Conservation (phyloP, 768 basidiomycete genomes). For the Leccinum disarticulatum region DNA sequence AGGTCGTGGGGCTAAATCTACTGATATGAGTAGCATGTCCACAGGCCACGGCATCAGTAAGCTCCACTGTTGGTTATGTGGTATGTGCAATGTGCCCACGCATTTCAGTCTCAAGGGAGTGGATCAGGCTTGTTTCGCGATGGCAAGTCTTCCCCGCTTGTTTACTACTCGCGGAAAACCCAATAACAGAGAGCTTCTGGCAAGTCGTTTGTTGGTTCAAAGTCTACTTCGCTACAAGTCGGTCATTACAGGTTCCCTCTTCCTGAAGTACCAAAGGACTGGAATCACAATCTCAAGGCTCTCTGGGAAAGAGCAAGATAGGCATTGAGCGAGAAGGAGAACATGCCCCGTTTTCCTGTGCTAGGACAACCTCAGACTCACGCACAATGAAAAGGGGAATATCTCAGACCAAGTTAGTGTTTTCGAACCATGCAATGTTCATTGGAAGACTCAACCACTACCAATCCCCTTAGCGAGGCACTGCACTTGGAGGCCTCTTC, state of each 20-base stretch:
- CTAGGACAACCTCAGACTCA: conserved; percentile 35
- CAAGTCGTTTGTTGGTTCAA: conserved; percentile 34
- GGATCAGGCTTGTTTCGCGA: conserved; percentile 59
- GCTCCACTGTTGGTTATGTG: neutral
- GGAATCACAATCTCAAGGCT: conserved; percentile 78
- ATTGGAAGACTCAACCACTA: conserved; percentile 4
- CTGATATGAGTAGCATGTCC: neutral
- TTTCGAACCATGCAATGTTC: neutral
- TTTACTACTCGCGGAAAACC: conserved; percentile 67
- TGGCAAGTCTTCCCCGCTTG: conserved; percentile 71
- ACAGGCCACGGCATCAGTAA: conserved; percentile 10
- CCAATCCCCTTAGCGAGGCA: conserved; percentile 60
- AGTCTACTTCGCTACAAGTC: conserved; percentile 15
- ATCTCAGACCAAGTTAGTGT: conserved; percentile 66
- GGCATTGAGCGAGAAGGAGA: conserved; percentile 45
- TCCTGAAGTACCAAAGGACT: conserved; percentile 78
- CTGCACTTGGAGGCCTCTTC: conserved; percentile 79
- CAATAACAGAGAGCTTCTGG: conserved; percentile 72
- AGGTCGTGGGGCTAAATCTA: conserved; percentile 20
- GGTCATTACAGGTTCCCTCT: conserved; percentile 66
- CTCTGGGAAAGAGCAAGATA: conserved; percentile 61
- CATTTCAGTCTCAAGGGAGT: conserved; percentile 16
- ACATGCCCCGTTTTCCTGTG: conserved; percentile 25
- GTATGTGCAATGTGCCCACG: conserved; percentile 9
- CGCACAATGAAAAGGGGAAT: conserved; percentile 57